Percentiles rank a stretch among this genome's conserved stretches.
Conservation (phyloP, 2,329 filamentous ascomycete species). For the Xylariaceae sp. region DNA sequence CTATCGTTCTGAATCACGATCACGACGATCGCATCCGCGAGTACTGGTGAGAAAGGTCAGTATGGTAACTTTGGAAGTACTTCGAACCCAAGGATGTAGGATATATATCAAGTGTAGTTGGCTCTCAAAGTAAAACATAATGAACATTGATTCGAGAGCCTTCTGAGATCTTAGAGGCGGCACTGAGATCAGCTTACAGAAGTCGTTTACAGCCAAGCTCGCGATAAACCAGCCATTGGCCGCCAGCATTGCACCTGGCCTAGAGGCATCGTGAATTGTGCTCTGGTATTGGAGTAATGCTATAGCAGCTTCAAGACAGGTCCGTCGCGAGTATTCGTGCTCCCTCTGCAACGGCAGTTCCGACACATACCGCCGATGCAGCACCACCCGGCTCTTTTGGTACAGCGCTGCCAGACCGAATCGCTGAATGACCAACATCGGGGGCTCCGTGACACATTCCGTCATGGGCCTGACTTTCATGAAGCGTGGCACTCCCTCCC, state of each 20-base stretch:
- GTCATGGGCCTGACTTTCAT: conserved; percentile 46
- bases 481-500: conserved; percentile 41
- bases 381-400: conserved; percentile 51
- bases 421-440: conserved; percentile 45
- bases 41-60: no score
- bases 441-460: conserved; percentile 44
- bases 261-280: conserved; percentile 42
- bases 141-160: no score
- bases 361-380: conserved; percentile 50
- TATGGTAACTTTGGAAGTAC: no score
- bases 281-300: conserved; percentile 44
- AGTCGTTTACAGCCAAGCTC: conserved; percentile 56
- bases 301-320: conserved; percentile 46
- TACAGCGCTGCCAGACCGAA: conserved; percentile 49
- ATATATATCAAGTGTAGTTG: no score
- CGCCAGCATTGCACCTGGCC: conserved; percentile 50
- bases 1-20: conserved; percentile 42
- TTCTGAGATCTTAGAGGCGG: no score
- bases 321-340: conserved; percentile 48
- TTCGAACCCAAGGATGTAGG: no score
- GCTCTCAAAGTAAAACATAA: no score
- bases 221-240: conserved; percentile 54
- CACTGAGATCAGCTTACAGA: no score
- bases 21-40: conserved; percentile 58
- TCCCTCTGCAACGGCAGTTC: conserved; percentile 37